A percentile compares a stretch with the other conserved stretches of the same genome.
These are phyloP conservation scores for Monosporascus ibericus DNA, from an alignment of 2,329 filamentous ascomycete genomes.

Conservation along the genomic window DNA sequence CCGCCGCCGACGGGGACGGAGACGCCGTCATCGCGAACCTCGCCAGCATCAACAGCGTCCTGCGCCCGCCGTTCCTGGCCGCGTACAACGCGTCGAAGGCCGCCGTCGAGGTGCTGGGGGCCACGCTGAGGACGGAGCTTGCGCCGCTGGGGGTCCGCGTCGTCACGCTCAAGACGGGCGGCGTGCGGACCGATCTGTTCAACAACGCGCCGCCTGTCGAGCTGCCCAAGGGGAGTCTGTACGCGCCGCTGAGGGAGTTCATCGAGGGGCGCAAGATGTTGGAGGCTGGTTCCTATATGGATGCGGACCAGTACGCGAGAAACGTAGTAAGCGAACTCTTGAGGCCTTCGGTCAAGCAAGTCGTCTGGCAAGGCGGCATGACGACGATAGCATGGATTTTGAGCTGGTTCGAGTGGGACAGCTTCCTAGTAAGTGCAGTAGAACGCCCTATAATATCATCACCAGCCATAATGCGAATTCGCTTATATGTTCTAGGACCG, in stretches of 20 bases:
- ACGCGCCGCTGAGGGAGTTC: conserved; percentile 12
- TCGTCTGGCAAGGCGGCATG: conserved; percentile 18
- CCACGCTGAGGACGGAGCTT: conserved; percentile 16
- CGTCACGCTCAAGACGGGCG: conserved; percentile 19
- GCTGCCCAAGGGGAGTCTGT: conserved; percentile 16
- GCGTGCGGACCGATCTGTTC: conserved; percentile 14
- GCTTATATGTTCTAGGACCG: conserved; percentile 1
- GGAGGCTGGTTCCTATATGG: conserved; percentile 7
- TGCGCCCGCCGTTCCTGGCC: conserved; percentile 14
- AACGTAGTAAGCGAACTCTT: conserved; percentile 14
- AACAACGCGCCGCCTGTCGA: conserved; percentile 11
- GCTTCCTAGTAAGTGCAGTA: conserved; percentile 14
- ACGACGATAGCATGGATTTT: conserved; percentile 15
- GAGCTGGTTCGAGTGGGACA: conserved; percentile 21
- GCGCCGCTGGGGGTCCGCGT: conserved; percentile 19
- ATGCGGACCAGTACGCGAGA: conserved; percentile 12
- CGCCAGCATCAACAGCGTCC: conserved; percentile 15
- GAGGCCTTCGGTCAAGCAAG: conserved; percentile 10
- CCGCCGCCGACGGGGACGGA: neutral
- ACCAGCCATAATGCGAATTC: too few species aligned
- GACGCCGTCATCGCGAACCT: conserved; percentile 15
- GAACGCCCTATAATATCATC: too few species aligned
- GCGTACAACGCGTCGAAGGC: conserved; percentile 23
- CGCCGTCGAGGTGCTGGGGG: conserved; percentile 16
- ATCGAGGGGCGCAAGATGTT: conserved; percentile 15